Evolutionary conservation across 2,329 filamentous ascomycete species (phyloP), one percentile per base, ranked within the genome.

Genomic region (Sarocladium kiliense): DNA sequence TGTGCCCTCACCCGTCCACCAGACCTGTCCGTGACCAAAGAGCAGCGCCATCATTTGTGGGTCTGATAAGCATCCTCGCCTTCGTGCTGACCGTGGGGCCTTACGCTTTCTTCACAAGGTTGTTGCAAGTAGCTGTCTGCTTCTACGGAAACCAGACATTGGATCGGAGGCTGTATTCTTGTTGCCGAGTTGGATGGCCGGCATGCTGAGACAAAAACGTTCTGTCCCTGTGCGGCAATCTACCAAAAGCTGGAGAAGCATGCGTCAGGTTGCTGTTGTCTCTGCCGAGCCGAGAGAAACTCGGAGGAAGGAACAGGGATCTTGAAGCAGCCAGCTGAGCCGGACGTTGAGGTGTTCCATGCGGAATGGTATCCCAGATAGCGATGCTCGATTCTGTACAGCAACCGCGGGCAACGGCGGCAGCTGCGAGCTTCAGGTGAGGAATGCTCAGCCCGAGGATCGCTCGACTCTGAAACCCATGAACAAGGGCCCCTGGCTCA

Each of bases 401-500:
- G 25, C 21, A 47, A 30, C 3, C 10, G 7, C 7, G 6, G 41
- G 12, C 6, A 9, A 25, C 41, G 10, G 16, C 19, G 19, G 41
- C 3, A 51, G 30, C 47, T 51, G 47, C 30, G 30, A 36, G 30
- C 47, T 51, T 51, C 47, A 51, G 47, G 47, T 51, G 47, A 51
- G 47, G 16, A 51, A 51, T 51, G 47, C n/a, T 23, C 27, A 36
- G 30, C n/a, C 26, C 41, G 23, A 51, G 47, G 27, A 51, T 51
- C 47, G 18, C 47, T 32, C 19, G 26, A 32, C 57, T 60, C 63
- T 67, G 64, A 68, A 67, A 70, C 47, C 18, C 10, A 4, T 12
- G n/a, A 62, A 55, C 62, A 62, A 58, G 62, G 60, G 47, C 36
- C 61, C 68, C 64, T 62, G 62, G 53, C 54, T 60, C 60, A 60